Evolutionary conservation across 192 early-diverging fungal species (phyloP).

Genomic region (Linnemannia schmuckeri): DNA sequence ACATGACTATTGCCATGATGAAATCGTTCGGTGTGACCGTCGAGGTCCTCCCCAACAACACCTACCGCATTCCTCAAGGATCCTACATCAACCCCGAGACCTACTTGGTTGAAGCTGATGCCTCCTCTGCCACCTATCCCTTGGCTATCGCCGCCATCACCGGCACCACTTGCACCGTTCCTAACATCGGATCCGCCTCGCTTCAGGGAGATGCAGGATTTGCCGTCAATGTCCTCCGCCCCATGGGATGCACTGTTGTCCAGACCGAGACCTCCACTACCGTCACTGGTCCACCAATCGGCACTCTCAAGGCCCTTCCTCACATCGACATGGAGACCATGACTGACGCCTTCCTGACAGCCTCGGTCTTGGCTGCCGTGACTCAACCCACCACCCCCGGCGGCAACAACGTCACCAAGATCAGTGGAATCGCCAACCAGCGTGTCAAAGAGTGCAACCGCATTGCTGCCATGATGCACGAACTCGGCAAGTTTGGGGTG

Average conservation of each 20-base stretch:
- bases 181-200: slow-evolving; percentile 93
- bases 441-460: slow-evolving; percentile 99
- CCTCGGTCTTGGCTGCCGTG: slow-evolving; percentile 91
- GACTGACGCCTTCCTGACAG: slow-evolving; percentile 99
- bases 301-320: slow-evolving; percentile 76
- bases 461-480: slow-evolving; percentile 95
- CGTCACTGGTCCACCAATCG: slow-evolving; percentile 86
- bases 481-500: slow-evolving; percentile 93
- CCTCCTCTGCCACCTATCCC: slow-evolving; percentile 97
- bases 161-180: slow-evolving; percentile 87
- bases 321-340: slow-evolving; percentile 97
- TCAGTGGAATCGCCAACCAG: slow-evolving; percentile 97
- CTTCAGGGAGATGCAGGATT: slow-evolving; percentile 95
- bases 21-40: slow-evolving; percentile 90
- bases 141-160: slow-evolving; percentile 97
- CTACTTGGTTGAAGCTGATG: slow-evolving; percentile 96
- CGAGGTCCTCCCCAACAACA: slow-evolving; percentile 78
- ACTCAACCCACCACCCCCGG: slow-evolving; percentile 65
- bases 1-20: slow-evolving; percentile 99
- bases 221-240: slow-evolving; percentile 88
- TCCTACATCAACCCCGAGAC: slow-evolving; percentile 85
- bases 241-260: slow-evolving; percentile 93
- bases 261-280: slow-evolving; percentile 93
- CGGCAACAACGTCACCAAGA: slow-evolving; percentile 78
- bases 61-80: slow-evolving; percentile 85